Evolutionary conservation across 2,329 filamentous ascomycete species (phyloP).

Genomic region (Neonectria neomacrospora): DNA sequence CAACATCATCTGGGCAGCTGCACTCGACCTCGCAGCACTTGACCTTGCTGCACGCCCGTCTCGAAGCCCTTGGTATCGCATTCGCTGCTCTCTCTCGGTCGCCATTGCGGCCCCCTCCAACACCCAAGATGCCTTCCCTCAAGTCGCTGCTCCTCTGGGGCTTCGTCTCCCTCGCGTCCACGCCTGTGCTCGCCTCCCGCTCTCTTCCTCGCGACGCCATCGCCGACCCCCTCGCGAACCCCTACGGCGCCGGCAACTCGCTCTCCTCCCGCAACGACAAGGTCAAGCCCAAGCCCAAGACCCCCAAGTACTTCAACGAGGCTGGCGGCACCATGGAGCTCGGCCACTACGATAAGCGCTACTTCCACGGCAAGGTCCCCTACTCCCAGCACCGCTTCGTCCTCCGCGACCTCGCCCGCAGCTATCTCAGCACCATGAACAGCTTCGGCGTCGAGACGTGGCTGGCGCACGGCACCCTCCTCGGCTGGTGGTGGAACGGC

Average conservation of each 20-base stretch:
- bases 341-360: slow-evolving; percentile 80
- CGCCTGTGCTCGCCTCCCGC: slow-evolving; percentile 34
- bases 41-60: not conserved
- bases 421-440: slow-evolving; percentile 76
- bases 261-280: slow-evolving; percentile 22
- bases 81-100: not conserved
- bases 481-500: slow-evolving; percentile 92
- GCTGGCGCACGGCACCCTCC: slow-evolving; percentile 85
- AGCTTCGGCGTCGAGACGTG: slow-evolving; percentile 79
- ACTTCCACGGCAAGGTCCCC: slow-evolving; percentile 69
- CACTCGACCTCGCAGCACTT: not conserved
- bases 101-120: not conserved
- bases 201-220: slow-evolving; percentile 21
- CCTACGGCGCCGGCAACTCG: not conserved
- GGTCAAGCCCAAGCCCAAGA: slow-evolving; percentile 29
- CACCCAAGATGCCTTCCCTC: slow-evolving; percentile 36
- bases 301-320: slow-evolving; percentile 73
- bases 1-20: not conserved
- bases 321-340: slow-evolving; percentile 69
- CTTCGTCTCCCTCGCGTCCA: slow-evolving; percentile 35
- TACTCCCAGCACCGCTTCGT: slow-evolving; percentile 75
- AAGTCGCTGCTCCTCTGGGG: slow-evolving; percentile 43
- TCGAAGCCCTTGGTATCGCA: not conserved
- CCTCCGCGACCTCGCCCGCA: slow-evolving; percentile 75
- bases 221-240: not conserved